A percentile compares a stretch with the other conserved stretches of the same genome.
These are phyloP conservation scores for Ailanthus altissimus DNA, from an alignment of 345 rosid genomes.

Conservation along the genomic window DNA sequence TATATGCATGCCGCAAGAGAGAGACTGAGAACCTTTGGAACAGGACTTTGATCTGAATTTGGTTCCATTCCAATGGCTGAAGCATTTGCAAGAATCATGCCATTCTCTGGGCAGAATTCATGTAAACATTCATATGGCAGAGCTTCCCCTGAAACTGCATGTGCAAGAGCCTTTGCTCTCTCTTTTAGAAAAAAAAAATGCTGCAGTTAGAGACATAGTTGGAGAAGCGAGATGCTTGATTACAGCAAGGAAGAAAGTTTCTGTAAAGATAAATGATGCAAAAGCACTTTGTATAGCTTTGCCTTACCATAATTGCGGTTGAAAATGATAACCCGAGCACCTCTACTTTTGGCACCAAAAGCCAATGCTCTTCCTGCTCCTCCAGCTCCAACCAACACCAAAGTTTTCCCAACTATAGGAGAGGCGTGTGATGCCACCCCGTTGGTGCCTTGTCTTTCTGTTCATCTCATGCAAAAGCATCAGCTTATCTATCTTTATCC, in stretches of 20 bases:
- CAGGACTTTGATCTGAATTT: constrained; percentile 27
- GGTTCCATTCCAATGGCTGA: constrained; percentile 40
- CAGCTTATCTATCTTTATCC: not conserved
- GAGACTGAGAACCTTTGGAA: constrained; percentile 20
- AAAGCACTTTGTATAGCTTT: not conserved
- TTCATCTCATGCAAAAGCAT: constrained; percentile 18
- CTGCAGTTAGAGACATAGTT: not conserved
- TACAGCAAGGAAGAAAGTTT: not conserved
- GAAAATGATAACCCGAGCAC: constrained; percentile 31
- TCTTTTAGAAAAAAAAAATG: constrained; percentile 10
- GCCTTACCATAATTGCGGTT: constrained; percentile 31
- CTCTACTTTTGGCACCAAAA: constrained; percentile 34
- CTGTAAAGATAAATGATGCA: no score
- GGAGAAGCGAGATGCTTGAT: not conserved
- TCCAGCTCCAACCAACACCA: constrained; percentile 38
- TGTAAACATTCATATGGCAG: constrained; percentile 27
- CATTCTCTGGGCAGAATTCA: constrained; percentile 29
- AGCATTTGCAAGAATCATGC: constrained; percentile 36
- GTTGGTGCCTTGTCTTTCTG: constrained; percentile 20
- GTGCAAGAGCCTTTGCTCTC: constrained; percentile 34
- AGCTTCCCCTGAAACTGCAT: constrained; percentile 40
- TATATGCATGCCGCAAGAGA: not conserved
- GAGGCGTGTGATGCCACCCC: constrained; percentile 21
- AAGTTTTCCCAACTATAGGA: constrained; percentile 31
- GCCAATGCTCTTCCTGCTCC: constrained; percentile 42